A percentile compares a stretch with the other conserved stretches of the same genome.
Conservation (phyloP, 108 stramenopile genomes). For the Skeletonema grethae region DNA sequence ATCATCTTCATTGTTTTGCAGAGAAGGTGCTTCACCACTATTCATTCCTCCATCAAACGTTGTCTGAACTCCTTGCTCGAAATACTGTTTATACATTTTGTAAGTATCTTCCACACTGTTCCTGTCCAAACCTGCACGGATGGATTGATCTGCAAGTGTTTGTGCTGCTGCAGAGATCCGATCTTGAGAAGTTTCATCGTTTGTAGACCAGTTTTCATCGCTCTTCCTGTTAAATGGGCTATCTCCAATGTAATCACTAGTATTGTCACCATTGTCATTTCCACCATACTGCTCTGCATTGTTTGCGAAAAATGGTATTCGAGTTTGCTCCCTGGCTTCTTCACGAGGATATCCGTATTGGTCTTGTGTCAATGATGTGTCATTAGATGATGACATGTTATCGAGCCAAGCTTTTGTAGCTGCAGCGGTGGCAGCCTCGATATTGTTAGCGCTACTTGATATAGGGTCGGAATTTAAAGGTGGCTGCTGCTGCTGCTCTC, state of each 20-base stretch:
- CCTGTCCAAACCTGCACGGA: neutral
- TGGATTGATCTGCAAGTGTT: neutral
- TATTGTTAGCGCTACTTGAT: neutral
- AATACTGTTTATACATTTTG: conserved; percentile 3
- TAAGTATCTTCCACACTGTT: conserved; percentile 6
- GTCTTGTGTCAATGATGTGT: neutral
- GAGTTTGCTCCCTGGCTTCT: neutral
- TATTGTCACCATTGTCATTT: neutral
- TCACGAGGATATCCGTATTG: neutral
- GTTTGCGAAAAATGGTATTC: neutral
- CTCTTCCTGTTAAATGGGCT: neutral
- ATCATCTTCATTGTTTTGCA: neutral
- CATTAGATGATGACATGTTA: neutral
- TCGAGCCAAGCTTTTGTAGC: conserved; percentile 2
- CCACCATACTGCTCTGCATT: neutral
- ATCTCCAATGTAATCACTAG: neutral
- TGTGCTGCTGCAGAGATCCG: neutral
- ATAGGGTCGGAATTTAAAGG: neutral
- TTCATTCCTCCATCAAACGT: neutral
- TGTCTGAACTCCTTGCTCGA: conserved; percentile 1
- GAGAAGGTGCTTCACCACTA: neutral
- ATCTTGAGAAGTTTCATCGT: neutral
- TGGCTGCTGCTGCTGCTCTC: neutral
- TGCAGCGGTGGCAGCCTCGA: neutral
- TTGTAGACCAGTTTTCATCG: neutral